A percentile compares a stretch with the other conserved stretches of the same genome.
These are phyloP conservation scores for Coemansia sp. DNA, from an alignment of 192 early-diverging fungal genomes.

Conservation along the genomic window DNA sequence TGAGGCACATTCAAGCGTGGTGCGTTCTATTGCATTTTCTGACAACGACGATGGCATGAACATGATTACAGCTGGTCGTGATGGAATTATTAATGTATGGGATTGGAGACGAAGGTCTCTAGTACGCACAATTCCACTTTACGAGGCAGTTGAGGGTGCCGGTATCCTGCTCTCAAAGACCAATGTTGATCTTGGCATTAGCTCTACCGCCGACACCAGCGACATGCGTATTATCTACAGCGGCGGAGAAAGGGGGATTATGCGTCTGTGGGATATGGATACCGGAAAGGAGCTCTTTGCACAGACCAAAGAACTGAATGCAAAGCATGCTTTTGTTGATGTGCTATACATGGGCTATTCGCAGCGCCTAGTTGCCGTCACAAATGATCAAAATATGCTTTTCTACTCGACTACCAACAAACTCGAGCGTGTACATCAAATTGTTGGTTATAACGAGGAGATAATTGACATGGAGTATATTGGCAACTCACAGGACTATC, in stretches of 20 bases:
- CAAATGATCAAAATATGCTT: constrained; percentile 89
- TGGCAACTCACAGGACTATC: constrained; percentile 66
- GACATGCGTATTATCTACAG: constrained; percentile 68
- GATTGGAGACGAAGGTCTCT: constrained; percentile 65
- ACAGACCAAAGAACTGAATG: constrained; percentile 69
- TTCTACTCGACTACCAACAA: constrained; percentile 63
- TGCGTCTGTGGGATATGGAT: constrained; percentile 87
- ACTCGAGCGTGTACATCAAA: constrained; percentile 70
- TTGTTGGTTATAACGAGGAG: constrained; percentile 97
- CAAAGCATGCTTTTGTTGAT: constrained; percentile 75
- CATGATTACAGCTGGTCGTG: constrained; percentile 84
- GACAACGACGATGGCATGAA: constrained; percentile 58
- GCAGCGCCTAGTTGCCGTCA: constrained; percentile 69
- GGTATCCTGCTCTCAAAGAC: constrained; percentile 63
- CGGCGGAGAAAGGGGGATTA: constrained; percentile 77
- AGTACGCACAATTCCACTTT: constrained; percentile 81
- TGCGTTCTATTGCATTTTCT: constrained; percentile 85
- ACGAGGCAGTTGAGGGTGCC: constrained; percentile 83
- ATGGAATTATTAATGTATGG: constrained; percentile 92
- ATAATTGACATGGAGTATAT: constrained; percentile 83
- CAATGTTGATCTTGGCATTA: constrained; percentile 40
- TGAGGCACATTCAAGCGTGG: constrained; percentile 84
- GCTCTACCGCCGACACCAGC: background rate
- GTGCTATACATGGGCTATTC: constrained; percentile 62
- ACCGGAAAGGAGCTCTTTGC: constrained; percentile 68